Base-by-base conservation (phyloP, 257 asterid species). In the Echium plantagineum region DNA sequence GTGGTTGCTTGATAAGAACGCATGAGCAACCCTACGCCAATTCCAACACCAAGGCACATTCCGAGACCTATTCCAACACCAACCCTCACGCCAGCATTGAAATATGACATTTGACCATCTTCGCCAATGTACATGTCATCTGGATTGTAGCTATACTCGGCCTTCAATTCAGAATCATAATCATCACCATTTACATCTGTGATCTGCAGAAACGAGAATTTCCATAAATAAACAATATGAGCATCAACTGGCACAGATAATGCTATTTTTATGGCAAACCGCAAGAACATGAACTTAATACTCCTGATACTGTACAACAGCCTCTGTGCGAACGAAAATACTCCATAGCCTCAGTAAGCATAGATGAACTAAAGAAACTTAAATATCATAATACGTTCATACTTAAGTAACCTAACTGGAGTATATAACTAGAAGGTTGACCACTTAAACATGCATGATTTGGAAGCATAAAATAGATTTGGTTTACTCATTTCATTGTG, bases 1-100 rank as follows among this genome's bases (percentile, higher is more conserved):
- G 76, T 69, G 38, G 78, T 69, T 46, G 81, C 78, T 65, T 77
- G 81, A 69, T 72, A 73, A 2, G 78, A 77, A 7, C 78, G 71
- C 78, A 77, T 69, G 21, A 77, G 75, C 26, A 77, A 66, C 57
- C 78, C 81, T 21, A 77, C 78, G 51, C 78, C 78, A 21, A 72
- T 72, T 16, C 76, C 78, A 6, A 66, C 81, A 28, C 75, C 81
- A n/a, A 76, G 70, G 57, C 81, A 76, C 78, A 76, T 76, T 38
- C 78, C 81, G 17, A 76, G 75, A 66, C 78, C 78, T 26, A 76
- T 76, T 19, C 81, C 81, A 0, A 76, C 78, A 66, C 81, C 81
- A 66, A 76, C 78, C 60, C 81, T 76, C 51, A 76, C 77, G 48
- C 81, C 81, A 42, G 78, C 78, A 18, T 69, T 76, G 65, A 76